Evolutionary conservation across 1,284 basidiomycete species (phyloP), one percentile per base, ranked within the genome.

Genomic region (Irpex sp.): DNA sequence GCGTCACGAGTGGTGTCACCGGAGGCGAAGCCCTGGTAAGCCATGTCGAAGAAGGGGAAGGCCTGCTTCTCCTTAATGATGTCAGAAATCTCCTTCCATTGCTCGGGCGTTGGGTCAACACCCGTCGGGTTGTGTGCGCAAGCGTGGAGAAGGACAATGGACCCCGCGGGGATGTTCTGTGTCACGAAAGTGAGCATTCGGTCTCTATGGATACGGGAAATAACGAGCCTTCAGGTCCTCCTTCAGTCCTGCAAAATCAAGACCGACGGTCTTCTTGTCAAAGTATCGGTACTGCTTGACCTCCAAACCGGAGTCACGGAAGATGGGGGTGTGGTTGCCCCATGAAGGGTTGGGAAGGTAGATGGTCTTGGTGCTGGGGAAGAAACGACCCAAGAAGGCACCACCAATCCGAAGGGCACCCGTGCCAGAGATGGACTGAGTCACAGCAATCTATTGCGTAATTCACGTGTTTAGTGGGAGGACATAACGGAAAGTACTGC

Each of bases 71-170:
- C 90, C 71, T 90, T 87, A 71, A 98, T 80, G 62, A 98, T 81
- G 69, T 94, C 84, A 56, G 92, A 94, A 63, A 99, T 88, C 76
- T 94, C 86, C 66, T 83, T 83, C 97, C 97, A 99, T 80, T 99
- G 96, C 59, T 87, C 88, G 51, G 84, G 84, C 9, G 95, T 98
- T 33, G 95, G 96, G 79, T 99, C 97, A 66, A 99, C 87, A 67
- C 97, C 95, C 52, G 96, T 98, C 4, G 97, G 97, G 79, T 99
- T 99, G 83, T 99, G 96, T 16, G 94, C 93, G 76, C 94, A 97
- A 4, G 95, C 93, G 68, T 95, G 93, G 45, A 96, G 80, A 61
- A 96, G 83, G 45, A 96, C 90, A 66, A 96, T 85, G 58, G 91
- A 85, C 68, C 85, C 79, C 70, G 90, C 85, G 3, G 92, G 90